Conservation (phyloP, 2,329 filamentous ascomycete genomes). For the Pezicula radicicola region DNA sequence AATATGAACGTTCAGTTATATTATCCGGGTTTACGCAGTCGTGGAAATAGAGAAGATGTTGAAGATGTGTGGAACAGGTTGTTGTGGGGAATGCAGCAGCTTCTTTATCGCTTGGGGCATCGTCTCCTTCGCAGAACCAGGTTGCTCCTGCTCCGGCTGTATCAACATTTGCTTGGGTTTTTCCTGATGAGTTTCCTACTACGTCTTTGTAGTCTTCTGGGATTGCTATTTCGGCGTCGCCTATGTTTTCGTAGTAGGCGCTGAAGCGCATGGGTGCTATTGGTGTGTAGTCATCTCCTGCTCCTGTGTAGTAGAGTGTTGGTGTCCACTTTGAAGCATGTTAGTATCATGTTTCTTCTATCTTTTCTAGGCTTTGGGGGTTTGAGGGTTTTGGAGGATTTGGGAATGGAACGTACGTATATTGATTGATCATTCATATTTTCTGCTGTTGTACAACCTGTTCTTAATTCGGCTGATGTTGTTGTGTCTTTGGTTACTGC, state of each 20-base stretch:
- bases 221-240: slow-evolving; percentile 40
- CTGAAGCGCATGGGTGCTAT: slow-evolving; percentile 36
- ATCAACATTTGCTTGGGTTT: slow-evolving; percentile 29
- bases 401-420: slow-evolving; percentile 29
- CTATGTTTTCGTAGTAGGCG: slow-evolving; percentile 42
- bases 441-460: slow-evolving; percentile 40
- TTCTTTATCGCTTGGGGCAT: slow-evolving; percentile 17
- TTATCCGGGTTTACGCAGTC: slow-evolving; percentile 37
- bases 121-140: slow-evolving; percentile 35
- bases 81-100: slow-evolving; percentile 27
- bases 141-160: slow-evolving; percentile 23
- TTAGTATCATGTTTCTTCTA: neutral
- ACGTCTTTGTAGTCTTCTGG: slow-evolving; percentile 40
- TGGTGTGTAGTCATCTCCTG: slow-evolving; percentile 25
- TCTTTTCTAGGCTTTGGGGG: too few relatives aligned
- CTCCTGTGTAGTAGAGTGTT: slow-evolving; percentile 35
- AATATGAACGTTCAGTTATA: slow-evolving; percentile 29
- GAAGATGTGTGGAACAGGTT: slow-evolving; percentile 38
- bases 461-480: slow-evolving; percentile 32
- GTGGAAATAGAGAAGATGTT: slow-evolving; percentile 41
- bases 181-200: slow-evolving; percentile 36
- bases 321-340: slow-evolving; percentile 31
- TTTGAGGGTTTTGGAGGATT: too few relatives aligned
- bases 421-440: slow-evolving; percentile 44
- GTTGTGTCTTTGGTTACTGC: slow-evolving; percentile 35